Conservation (phyloP, 2,329 filamentous ascomycete genomes). For the Neofusicoccum cordaticola region DNA sequence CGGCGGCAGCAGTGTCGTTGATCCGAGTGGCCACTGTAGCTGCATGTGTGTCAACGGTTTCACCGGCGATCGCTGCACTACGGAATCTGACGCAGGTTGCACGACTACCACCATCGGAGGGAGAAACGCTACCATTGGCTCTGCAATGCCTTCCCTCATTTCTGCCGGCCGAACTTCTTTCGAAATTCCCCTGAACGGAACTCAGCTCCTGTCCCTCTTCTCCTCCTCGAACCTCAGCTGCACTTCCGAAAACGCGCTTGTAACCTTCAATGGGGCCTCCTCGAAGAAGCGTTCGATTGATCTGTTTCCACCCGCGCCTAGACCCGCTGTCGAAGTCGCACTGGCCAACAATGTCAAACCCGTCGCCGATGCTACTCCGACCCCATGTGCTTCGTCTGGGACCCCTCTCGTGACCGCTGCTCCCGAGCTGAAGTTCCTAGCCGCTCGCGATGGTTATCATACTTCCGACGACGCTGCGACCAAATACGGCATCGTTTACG, state of each 20-base stretch:
- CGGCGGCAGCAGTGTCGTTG: conserved; percentile 72
- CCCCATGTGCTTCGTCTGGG: not conserved
- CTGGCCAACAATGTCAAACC: not conserved
- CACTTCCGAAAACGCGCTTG: conserved; percentile 78
- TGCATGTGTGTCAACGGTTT: conserved; percentile 91
- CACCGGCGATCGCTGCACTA: conserved; percentile 61
- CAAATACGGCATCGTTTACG: conserved; percentile 32
- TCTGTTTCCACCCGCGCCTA: not conserved
- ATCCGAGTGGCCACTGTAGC: conserved; percentile 63
- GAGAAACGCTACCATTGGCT: conserved; percentile 70
- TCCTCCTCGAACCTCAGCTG: conserved; percentile 75
- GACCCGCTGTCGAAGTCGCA: not conserved
- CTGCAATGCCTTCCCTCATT: conserved; percentile 73
- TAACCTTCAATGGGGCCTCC: conserved; percentile 67
- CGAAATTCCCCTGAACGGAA: conserved; percentile 69
- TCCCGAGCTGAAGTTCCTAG: conserved; percentile 8
- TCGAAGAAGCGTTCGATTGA: conserved; percentile 20
- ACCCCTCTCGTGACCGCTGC: not conserved
- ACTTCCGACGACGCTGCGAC: conserved; percentile 25
- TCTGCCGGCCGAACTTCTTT: conserved; percentile 64
- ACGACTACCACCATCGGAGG: conserved; percentile 48
- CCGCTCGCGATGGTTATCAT: not conserved
- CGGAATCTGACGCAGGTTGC: conserved; percentile 53
- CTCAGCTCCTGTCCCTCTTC: conserved; percentile 71
- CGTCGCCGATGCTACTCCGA: not conserved